A percentile compares a stretch with the other conserved stretches of the same genome.
These are phyloP conservation scores for Kickxella alabastrina DNA, from an alignment of 192 early-diverging fungal species.

Conservation along the genomic window DNA sequence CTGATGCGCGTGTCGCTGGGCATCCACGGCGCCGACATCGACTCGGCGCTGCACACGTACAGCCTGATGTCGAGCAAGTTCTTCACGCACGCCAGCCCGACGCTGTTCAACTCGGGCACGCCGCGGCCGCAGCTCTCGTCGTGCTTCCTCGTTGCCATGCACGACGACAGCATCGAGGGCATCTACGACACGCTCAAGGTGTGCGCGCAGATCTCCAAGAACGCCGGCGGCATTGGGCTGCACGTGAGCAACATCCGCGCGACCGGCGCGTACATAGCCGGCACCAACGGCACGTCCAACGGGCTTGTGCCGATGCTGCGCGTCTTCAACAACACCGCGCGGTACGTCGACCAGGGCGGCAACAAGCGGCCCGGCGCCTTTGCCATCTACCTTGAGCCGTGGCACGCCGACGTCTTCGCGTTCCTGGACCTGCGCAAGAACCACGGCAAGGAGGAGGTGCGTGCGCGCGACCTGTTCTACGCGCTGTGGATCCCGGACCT, in stretches of 20 bases:
- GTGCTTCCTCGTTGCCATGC: conserved; percentile 95
- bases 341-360: conserved; percentile 99
- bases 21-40: conserved; percentile 90
- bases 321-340: conserved; percentile 97
- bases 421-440: conserved; percentile 97
- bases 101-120: conserved; percentile 98
- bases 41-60: conserved; percentile 91
- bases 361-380: conserved; percentile 98
- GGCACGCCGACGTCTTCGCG: conserved; percentile 97
- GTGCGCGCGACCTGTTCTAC: conserved; percentile 96
- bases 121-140: conserved; percentile 91
- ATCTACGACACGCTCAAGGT: conserved; percentile 97
- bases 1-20: conserved; percentile 98
- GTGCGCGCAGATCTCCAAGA: conserved; percentile 97
- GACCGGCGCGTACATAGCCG: conserved; percentile 93
- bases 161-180: conserved; percentile 96
- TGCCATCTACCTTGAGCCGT: conserved; percentile 97
- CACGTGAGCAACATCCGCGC: conserved; percentile 97
- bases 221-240: conserved; percentile 95
- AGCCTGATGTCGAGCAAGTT: conserved; percentile 86
- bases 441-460: conserved; percentile 95
- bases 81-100: conserved; percentile 97
- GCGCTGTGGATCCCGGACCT: conserved; percentile 96
- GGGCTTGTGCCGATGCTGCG: conserved; percentile 97
- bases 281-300: conserved; percentile 95